phyloP scores from a whole-genome alignment of 345 rosid genomes.

The Eucalyptus marginata region DNA sequence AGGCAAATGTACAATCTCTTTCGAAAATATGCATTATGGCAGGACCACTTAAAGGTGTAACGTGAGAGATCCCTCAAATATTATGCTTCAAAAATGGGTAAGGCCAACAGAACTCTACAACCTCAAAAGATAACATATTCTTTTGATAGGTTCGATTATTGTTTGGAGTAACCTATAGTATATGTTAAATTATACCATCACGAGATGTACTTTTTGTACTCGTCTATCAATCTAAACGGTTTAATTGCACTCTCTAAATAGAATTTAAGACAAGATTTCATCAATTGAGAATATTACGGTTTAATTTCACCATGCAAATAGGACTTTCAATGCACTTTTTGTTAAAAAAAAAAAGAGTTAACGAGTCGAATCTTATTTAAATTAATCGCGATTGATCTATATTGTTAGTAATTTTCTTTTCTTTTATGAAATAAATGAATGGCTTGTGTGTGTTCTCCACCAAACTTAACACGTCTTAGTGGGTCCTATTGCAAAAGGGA shows the following conservation, averaged over 20 bases:
- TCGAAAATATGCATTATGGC: no score
- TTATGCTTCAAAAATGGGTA: no score
- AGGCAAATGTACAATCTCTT: background rate
- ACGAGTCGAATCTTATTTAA: background rate
- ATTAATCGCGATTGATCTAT: background rate
- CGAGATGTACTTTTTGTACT: background rate
- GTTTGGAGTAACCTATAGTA: background rate
- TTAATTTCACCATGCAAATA: background rate
- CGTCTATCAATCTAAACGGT: fast-evolving
- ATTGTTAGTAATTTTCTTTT: no score
- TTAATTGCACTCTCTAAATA: no score
- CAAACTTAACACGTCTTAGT: background rate
- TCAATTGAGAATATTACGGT: background rate
- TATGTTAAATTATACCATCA: no score
- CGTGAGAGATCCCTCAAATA: no score
- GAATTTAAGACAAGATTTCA: background rate
- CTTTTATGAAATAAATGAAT: no score
- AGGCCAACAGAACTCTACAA: no score
- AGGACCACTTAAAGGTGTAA: background rate
- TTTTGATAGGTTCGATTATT: no score
- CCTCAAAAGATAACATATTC: no score
- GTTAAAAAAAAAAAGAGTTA: fast-evolving
- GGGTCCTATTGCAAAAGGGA: background rate
- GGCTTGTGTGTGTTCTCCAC: background rate
- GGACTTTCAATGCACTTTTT: background rate